Evolutionary conservation across 2,329 filamentous ascomycete genomes (phyloP), one percentile per base, ranked within the genome.

Genomic region (Botryotinia convoluta): DNA sequence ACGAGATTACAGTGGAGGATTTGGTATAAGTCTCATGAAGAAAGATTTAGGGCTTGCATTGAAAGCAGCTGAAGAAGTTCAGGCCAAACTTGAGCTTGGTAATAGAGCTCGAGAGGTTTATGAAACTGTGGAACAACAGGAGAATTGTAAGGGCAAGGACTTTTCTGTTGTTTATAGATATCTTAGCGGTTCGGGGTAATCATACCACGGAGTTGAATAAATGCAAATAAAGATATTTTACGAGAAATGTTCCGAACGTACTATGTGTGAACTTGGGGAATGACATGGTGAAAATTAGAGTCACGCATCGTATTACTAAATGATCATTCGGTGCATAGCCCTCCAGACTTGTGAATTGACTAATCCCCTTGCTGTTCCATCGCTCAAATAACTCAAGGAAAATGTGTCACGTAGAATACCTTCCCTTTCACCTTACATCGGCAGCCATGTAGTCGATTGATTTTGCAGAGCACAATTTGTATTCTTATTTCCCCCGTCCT

Each of bases 91-190:
- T 71, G 89, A 88, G 77, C 83, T 95, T 59, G 92, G 88, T 0
- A 85, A 87, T 16, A 85, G 85, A 77, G 92, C 92, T 2, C 86
- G 84, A 54, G 85, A 87, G 65, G 88, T 95, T 10, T 96, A 96
- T 78, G 89, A 90, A 76, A 84, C 85, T 42, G 90, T 91, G 0
- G 90, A 91, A 80, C 82, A 86, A 77, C 84, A 86, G 67, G 88
- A 93, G 72, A 79, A 81, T 63, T 92, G 88, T 79, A 87, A 88
- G 75, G 91, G 92, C 0, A 88, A 91, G 74, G 93, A 96, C 80
- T 96, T 96, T 82, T 94, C 92, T 0, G 92, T 95, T 12, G 89
- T 96, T 14, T 96, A 95, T 81, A 86, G 91, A 78, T 93, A 91
- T 83, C 79, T 94, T 60, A 87, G 86, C 57, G 75, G 77, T 54